Evolutionary conservation across 1,284 basidiomycete genomes (phyloP).

Genomic region (Cutaneotrichosporon dermatis): DNA sequence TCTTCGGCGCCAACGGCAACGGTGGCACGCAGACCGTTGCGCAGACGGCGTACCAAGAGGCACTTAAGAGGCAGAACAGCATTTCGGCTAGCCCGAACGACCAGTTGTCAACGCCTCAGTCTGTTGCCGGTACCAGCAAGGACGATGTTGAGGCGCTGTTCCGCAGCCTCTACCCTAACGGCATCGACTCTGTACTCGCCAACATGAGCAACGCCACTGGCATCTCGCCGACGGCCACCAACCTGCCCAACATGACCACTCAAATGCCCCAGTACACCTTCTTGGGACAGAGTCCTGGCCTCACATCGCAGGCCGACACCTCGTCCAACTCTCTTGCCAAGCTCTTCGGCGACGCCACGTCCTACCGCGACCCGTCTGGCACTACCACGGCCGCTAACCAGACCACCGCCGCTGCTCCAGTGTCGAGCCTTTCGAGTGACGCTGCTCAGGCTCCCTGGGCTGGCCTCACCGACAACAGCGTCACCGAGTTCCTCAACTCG

Average conservation of each 20-base stretch:
- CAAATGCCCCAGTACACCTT: constrained; percentile 28
- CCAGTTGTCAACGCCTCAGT: constrained; percentile 12
- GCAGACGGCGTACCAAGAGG: neutral
- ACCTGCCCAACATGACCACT: constrained; percentile 7
- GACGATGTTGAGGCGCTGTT: constrained; percentile 41
- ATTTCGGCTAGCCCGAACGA: constrained; percentile 8
- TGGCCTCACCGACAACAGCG: constrained; percentile 29
- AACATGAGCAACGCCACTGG: constrained; percentile 1
- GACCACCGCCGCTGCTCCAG: neutral
- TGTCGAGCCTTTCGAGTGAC: neutral
- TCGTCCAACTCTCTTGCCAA: constrained; percentile 20
- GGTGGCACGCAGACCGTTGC: neutral
- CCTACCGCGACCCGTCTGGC: constrained; percentile 22
- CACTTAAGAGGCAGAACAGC: constrained; percentile 4
- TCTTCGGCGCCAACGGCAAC: constrained; percentile 17
- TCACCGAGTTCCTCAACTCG: constrained; percentile 42
- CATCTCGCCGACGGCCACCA: neutral
- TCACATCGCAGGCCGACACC: constrained; percentile 33
- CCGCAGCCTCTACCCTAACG: constrained; percentile 42
- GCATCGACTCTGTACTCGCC: constrained; percentile 17
- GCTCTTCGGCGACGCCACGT: constrained; percentile 19
- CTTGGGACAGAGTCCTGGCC: constrained; percentile 28
- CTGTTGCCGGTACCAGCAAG: constrained; percentile 16
- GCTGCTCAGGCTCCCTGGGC: constrained; percentile 22
- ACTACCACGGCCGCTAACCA: constrained; percentile 9